phyloP scores from a whole-genome alignment of 2,329 filamentous ascomycete genomes.

The Rhynchosporium agropyri region DNA sequence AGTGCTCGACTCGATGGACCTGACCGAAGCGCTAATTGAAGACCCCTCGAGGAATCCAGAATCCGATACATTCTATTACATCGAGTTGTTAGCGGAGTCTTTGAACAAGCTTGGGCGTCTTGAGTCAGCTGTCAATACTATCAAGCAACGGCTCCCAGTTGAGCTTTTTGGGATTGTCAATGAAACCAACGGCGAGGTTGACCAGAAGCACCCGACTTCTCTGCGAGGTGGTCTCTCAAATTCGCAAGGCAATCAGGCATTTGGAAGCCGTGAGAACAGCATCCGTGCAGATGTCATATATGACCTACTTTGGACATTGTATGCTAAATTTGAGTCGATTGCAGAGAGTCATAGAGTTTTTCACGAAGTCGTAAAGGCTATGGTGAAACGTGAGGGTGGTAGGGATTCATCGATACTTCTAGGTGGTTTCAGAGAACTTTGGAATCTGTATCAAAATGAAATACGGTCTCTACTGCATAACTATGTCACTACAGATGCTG shows the following conservation, averaged over 20 bases:
- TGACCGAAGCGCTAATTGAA: constrained; percentile 68
- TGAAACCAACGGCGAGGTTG: constrained; percentile 91
- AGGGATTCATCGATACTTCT: constrained; percentile 68
- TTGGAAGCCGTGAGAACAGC: constrained; percentile 70
- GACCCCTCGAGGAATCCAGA: constrained; percentile 93
- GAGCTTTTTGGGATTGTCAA: constrained; percentile 94
- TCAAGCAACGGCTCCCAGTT: constrained; percentile 90
- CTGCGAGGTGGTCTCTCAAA: constrained; percentile 56
- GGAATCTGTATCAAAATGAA: constrained; percentile 98
- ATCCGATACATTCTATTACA: constrained; percentile 92
- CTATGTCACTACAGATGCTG: constrained; percentile 90
- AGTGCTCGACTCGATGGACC: constrained; percentile 63
- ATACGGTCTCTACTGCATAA: constrained; percentile 93
- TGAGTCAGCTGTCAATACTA: constrained; percentile 82
- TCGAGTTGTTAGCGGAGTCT: constrained; percentile 83
- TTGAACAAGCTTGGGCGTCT: constrained; percentile 86
- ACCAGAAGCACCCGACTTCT: constrained; percentile 87
- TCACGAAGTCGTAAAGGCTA: constrained; percentile 86
- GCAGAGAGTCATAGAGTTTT: constrained; percentile 93
- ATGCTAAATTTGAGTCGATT: constrained; percentile 96
- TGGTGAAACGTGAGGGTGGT: constrained; percentile 77
- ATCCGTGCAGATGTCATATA: constrained; percentile 84
- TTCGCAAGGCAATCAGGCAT: constrained; percentile 61
- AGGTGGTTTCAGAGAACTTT: constrained; percentile 91
- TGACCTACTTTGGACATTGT: constrained; percentile 88